Conservation (phyloP, 2,329 filamentous ascomycete species). For the Colletotrichum magnum region DNA sequence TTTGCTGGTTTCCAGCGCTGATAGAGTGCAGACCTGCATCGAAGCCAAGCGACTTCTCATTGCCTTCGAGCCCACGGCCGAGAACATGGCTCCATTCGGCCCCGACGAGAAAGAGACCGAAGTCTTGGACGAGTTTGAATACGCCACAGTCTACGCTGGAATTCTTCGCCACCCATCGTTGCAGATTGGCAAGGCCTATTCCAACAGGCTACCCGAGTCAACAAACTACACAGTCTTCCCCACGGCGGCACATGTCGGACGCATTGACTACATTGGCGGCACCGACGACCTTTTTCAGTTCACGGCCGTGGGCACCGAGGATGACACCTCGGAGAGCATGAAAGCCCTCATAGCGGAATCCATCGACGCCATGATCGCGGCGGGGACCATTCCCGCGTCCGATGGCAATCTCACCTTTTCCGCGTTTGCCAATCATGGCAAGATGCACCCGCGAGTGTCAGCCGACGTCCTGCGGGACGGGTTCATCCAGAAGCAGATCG, state of each 20-base stretch:
- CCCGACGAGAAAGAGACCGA: slow-evolving; percentile 41
- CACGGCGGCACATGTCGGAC: slow-evolving; percentile 41
- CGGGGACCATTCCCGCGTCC: slow-evolving; percentile 44
- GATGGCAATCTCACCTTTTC: slow-evolving; percentile 48
- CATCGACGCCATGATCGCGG: slow-evolving; percentile 48
- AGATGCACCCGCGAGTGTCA: slow-evolving; percentile 52
- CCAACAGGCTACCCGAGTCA: slow-evolving; percentile 42
- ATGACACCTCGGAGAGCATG: slow-evolving; percentile 42
- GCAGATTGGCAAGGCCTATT: slow-evolving; percentile 40
- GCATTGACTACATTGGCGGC: slow-evolving; percentile 50
- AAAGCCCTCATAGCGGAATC: slow-evolving; percentile 46
- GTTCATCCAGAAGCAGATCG: slow-evolving; percentile 57
- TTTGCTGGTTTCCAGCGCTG: slow-evolving; percentile 30
- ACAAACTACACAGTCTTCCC: slow-evolving; percentile 47
- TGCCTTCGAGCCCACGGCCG: slow-evolving; percentile 43
- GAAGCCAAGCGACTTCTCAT: slow-evolving; percentile 45
- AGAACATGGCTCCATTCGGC: slow-evolving; percentile 42
- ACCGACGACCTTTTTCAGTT: slow-evolving; percentile 49
- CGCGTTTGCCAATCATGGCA: slow-evolving; percentile 53
- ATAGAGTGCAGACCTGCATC: slow-evolving; percentile 38
- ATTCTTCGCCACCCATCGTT: slow-evolving; percentile 46
- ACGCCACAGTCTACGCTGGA: slow-evolving; percentile 45
- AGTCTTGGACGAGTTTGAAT: slow-evolving; percentile 43
- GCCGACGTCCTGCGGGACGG: slow-evolving; percentile 52
- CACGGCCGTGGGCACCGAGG: slow-evolving; percentile 46